Conservation (phyloP, 768 basidiomycete species). For the Podaxis pistillaris region DNA sequence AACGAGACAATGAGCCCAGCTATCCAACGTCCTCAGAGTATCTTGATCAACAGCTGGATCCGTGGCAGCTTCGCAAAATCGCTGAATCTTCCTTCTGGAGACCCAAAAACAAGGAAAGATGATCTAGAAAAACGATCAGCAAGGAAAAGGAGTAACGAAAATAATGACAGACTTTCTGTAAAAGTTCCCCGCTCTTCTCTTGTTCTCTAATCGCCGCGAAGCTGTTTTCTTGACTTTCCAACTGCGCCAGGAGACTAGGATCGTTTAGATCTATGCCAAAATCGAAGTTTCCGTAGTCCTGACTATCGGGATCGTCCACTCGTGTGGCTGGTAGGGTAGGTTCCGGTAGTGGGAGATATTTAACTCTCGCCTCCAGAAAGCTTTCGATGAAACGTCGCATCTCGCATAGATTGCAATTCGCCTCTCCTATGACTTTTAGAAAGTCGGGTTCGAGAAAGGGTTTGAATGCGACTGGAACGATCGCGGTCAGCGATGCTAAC, state of each 20-base stretch:
- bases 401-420: constrained; percentile 3
- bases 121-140: background rate
- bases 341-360: background rate
- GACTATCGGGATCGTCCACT: constrained; percentile 12
- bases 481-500: background rate
- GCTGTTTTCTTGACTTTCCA: background rate
- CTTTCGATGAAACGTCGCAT: constrained; percentile 14
- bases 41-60: background rate
- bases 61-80: constrained; percentile 10
- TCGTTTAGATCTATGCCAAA: constrained; percentile 12
- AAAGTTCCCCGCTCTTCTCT: constrained; percentile 2
- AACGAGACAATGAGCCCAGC: constrained; percentile 8
- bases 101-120: constrained; percentile 12
- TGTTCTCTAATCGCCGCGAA: constrained; percentile 7
- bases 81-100: constrained; percentile 4
- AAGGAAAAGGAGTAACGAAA: background rate
- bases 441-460: constrained; percentile 11
- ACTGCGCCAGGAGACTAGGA: constrained; percentile 1
- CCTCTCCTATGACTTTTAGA: constrained; percentile 8
- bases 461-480: constrained; percentile 8
- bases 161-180: background rate
- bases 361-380: constrained; percentile 4
- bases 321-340: background rate
- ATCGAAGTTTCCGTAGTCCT: constrained; percentile 11
- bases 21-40: constrained; percentile 7